Evolutionary conservation across 768 basidiomycete species (phyloP).

Genomic region (Pisolithus microcarpus): DNA sequence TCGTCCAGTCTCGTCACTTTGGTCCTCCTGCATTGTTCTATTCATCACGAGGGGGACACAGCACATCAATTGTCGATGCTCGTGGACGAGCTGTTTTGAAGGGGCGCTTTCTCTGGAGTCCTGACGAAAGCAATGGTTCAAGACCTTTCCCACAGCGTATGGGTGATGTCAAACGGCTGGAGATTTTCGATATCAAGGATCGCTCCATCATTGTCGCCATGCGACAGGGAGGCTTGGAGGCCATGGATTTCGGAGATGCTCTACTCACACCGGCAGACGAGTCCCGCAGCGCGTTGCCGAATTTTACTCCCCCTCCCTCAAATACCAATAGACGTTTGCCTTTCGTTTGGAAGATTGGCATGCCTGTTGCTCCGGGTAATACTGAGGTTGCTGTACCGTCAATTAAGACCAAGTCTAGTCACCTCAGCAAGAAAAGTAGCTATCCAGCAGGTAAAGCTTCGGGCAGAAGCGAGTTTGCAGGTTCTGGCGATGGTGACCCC

Average conservation of each 20-base stretch:
- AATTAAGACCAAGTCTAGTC: conserved; percentile 34
- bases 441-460: conserved; percentile 41
- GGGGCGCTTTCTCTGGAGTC: conserved; percentile 72
- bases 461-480: conserved; percentile 44
- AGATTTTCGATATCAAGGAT: conserved; percentile 72
- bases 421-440: conserved; percentile 44
- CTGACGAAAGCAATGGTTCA: conserved; percentile 46
- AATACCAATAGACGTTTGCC: conserved; percentile 63
- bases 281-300: conserved; percentile 64
- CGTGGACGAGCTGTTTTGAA: conserved; percentile 80
- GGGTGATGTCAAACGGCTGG: conserved; percentile 78
- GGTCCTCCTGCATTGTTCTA: conserved; percentile 84
- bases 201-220: conserved; percentile 77
- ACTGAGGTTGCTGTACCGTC: conserved; percentile 34
- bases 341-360: conserved; percentile 80
- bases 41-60: conserved; percentile 85
- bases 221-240: conserved; percentile 82
- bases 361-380: conserved; percentile 45
- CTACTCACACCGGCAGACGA: conserved; percentile 73
- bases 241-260: conserved; percentile 72
- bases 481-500: conserved; percentile 42
- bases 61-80: conserved; percentile 82
- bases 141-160: conserved; percentile 39
- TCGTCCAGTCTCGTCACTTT: conserved; percentile 74
- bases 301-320: conserved; percentile 56